phyloP scores from a whole-genome alignment of 345 rosid species.

The Anastatica hierochuntica region DNA sequence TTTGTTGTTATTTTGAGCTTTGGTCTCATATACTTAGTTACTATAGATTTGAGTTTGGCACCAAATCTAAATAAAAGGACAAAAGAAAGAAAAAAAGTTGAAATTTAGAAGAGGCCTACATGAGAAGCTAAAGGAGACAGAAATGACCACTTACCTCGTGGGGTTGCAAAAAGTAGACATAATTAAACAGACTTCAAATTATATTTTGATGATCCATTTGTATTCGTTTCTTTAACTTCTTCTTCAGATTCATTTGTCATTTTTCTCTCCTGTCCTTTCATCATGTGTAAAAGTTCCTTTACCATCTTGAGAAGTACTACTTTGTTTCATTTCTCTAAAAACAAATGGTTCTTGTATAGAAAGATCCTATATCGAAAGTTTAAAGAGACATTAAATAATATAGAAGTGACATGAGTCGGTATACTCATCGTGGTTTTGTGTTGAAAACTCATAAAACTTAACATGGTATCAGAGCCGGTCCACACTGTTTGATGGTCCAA shows the following conservation, averaged over 20 bases:
- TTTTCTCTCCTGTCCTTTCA: slow-evolving; percentile 18
- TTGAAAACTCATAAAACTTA: no score
- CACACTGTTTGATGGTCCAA: no score
- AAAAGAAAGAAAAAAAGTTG: neutral
- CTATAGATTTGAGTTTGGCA: neutral
- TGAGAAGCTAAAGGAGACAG: slow-evolving; percentile 20
- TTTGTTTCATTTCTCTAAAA: no score
- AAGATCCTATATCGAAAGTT: no score
- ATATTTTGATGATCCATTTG: slow-evolving; percentile 11
- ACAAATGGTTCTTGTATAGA: no score
- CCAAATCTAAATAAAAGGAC: neutral
- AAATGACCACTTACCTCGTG: slow-evolving; percentile 24
- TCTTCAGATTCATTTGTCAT: slow-evolving; percentile 11
- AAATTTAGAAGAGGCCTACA: slow-evolving; percentile 14
- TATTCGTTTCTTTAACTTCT: neutral
- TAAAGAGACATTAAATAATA: no score
- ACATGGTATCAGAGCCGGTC: no score
- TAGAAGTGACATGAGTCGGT: no score
- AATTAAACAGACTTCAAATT: slow-evolving; percentile 16
- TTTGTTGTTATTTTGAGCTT: no score
- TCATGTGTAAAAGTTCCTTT: neutral
- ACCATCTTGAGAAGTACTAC: slow-evolving; percentile 14
- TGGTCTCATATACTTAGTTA: no score
- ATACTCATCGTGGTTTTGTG: no score
- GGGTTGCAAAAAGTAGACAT: slow-evolving; percentile 15